Conservation (phyloP, 2,329 filamentous ascomycete genomes). For the Pseudopithomyces chartarum region DNA sequence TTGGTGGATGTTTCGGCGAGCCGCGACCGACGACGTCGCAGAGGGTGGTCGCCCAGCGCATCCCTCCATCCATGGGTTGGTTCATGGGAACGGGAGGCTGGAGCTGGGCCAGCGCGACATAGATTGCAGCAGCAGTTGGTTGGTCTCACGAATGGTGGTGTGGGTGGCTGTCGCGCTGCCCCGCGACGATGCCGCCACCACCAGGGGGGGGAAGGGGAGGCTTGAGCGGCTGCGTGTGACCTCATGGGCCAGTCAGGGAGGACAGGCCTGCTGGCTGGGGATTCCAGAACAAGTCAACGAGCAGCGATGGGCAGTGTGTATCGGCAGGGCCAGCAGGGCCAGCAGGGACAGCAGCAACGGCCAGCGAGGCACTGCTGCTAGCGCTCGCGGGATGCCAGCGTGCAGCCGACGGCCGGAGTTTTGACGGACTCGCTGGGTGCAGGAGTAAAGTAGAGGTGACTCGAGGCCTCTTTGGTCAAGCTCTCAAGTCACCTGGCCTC, state of each 20-base stretch:
- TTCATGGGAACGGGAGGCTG: constrained; percentile 2
- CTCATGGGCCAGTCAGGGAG: constrained; percentile 3
- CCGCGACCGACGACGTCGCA: not conserved
- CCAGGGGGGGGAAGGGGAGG: too few relatives aligned
- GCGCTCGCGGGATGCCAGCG: not conserved
- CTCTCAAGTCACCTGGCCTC: too few relatives aligned
- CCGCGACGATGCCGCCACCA: not conserved
- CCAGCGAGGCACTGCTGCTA: constrained; percentile 2
- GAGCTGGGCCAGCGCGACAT: constrained; percentile 10
- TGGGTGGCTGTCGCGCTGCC: not conserved
- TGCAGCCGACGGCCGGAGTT: constrained; percentile 1
- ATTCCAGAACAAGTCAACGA: constrained; percentile 8
- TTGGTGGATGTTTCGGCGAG: constrained; percentile 8
- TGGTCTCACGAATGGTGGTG: not conserved
- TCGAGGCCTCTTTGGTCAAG: too few relatives aligned
- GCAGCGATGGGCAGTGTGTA: constrained; percentile 6
- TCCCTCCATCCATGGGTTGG: too few relatives aligned
- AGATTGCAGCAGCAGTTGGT: constrained; percentile 12
- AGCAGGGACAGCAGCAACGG: not conserved
- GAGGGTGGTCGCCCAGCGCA: not conserved
- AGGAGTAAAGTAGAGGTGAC: not conserved
- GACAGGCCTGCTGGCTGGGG: not conserved
- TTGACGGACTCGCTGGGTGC: not conserved
- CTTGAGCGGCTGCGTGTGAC: constrained; percentile 8
- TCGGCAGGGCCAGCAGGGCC: not conserved